Base-by-base conservation (phyloP, 139 green algal genomes). In the Picochlorum sp. region DNA sequence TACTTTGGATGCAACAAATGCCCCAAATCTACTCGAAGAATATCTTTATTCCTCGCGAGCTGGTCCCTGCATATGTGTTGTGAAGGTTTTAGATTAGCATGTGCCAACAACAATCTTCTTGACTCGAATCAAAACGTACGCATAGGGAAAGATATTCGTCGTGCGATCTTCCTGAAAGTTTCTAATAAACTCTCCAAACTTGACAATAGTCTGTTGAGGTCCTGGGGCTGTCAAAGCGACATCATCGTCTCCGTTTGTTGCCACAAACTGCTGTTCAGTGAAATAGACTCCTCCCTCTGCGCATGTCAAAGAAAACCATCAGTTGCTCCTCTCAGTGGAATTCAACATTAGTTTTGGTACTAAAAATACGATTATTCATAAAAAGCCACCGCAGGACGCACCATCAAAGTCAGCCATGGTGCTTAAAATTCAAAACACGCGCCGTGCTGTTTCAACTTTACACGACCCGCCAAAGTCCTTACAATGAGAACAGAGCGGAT, bases 181-280 rank as follows among this genome's bases (percentile, higher is more conserved):
- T 9, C 66, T 34, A 26, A 86, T 71, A 41, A 86, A 86, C 46
- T 84, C 72, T 4, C 59, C 69, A 71, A 86, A 84, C 23, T 77
- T 78, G 38, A 46, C 28, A 16, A 82, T 56, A 2, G 80, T 79
- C 41, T 69, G 62, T 2, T 64, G 49, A 16, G 49, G 49, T 20
- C 44, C 65, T 4, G 73, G 51, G 18, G 50, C 23, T 15, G 20
- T 51, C 3, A 67, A 56, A 54, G 47, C 8, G 4, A 78, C 65
- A 4, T 73, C 62, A 24, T 60, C 63, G 28, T 21, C 58, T 34
- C 23, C 61, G 23, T 16, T 30, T 32, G 57, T 60, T 38, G 37
- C 56, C 44, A 72, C 68, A 68, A 78, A 78, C 58, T 75, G 71
- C 63, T 85, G 78, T 21, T 82, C 69, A 57, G 56, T 82, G 61